Evolutionary conservation across 306 rosid genomes (phyloP).

Genomic region (Vigna nakashimae): DNA sequence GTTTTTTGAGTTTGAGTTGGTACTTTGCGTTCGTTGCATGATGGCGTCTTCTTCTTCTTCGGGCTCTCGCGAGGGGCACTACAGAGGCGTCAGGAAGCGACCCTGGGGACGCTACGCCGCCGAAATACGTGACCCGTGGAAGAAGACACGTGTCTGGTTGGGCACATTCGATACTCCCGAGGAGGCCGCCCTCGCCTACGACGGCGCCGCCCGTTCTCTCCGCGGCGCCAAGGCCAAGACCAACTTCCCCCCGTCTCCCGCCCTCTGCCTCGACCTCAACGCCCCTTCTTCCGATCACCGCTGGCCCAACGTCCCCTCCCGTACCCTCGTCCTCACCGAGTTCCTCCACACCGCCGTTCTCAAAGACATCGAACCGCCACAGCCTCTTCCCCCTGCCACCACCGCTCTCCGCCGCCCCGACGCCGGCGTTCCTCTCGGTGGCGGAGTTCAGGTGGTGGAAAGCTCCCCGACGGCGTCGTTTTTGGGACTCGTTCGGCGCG

Average conservation of each 20-base stretch:
- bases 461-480: conserved; percentile 59
- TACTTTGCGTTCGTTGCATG: neutral
- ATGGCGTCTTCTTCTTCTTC: conserved; percentile 72
- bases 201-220: conserved; percentile 95
- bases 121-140: conserved; percentile 96
- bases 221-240: conserved; percentile 92
- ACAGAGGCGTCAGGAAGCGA: conserved; percentile 90
- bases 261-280: conserved; percentile 73
- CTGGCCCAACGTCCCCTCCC: conserved; percentile 54
- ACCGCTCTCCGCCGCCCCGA: neutral
- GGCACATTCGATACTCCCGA: conserved; percentile 98
- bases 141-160: conserved; percentile 94
- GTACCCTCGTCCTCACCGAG: conserved; percentile 63
- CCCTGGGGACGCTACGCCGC: conserved; percentile 99
- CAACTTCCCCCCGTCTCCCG: conserved; percentile 71
- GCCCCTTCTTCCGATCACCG: conserved; percentile 49
- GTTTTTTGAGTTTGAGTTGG: neutral
- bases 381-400: neutral
- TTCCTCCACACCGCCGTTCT: conserved; percentile 66
- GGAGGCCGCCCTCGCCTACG: conserved; percentile 94
- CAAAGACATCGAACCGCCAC: conserved; percentile 43
- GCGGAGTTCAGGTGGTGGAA: conserved; percentile 6
- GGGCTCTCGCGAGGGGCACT: conserved; percentile 68
- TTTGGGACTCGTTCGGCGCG: conserved; percentile 79
- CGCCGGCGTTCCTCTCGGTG: neutral